These are phyloP conservation scores for Solanum bulbocastanum DNA, from an alignment of 257 asterid species.

Conservation along the genomic window DNA sequence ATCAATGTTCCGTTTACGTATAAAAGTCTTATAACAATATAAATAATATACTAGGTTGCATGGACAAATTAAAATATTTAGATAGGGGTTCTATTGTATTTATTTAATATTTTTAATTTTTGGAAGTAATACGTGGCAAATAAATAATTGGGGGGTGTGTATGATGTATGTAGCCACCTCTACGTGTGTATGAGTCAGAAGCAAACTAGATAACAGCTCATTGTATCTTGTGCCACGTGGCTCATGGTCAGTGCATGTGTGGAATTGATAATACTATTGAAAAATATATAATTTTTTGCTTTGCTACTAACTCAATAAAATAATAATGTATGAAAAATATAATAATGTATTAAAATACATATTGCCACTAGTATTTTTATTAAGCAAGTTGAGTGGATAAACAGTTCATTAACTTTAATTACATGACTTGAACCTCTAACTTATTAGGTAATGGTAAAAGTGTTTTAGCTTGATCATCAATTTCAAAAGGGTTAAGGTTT, in stretches of 20 bases:
- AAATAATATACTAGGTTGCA: neutral
- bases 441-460: neutral
- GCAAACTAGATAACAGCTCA: neutral
- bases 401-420: neutral
- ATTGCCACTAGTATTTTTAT: neutral
- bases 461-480: neutral
- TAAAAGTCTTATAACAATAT: neutral
- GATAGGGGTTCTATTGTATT: neutral
- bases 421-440: neutral
- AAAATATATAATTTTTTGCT: no score
- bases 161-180: neutral
- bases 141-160: neutral
- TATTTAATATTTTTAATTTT: neutral
- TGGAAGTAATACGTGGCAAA: neutral
- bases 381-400: neutral
- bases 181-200: slow-evolving; percentile 11
- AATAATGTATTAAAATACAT: neutral
- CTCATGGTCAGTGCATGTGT: neutral
- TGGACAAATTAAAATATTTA: neutral
- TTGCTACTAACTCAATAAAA: neutral
- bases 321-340: neutral
- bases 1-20: neutral
- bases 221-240: neutral
- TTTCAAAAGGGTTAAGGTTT: no score
- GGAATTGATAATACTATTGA: neutral